These are phyloP conservation scores for Chara braunii DNA, from an alignment of 139 green algal genomes.

Conservation along the genomic window DNA sequence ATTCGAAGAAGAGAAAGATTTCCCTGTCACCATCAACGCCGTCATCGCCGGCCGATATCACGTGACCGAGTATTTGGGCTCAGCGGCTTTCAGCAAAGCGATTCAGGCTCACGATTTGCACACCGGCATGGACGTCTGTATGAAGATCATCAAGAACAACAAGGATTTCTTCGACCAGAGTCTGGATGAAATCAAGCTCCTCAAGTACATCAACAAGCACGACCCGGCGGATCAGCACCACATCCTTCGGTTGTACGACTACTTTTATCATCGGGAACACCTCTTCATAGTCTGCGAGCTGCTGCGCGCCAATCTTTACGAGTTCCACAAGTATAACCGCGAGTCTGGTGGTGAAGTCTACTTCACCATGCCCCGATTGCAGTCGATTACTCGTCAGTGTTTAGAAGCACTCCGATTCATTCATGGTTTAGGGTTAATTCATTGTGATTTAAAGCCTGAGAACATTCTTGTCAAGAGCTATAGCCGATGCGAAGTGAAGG, in stretches of 20 bases:
- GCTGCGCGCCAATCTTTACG: conserved; percentile 92
- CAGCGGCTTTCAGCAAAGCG: conserved; percentile 87
- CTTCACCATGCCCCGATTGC: conserved; percentile 78
- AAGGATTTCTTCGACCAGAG: conserved; percentile 97
- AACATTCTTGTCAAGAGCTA: conserved; percentile 94
- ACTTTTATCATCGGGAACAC: conserved; percentile 95
- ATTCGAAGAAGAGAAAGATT: conserved; percentile 88
- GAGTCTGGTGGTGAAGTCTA: conserved; percentile 72
- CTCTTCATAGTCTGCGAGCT: conserved; percentile 95
- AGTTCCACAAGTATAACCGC: conserved; percentile 91
- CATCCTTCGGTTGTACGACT: conserved; percentile 88
- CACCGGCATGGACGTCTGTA: conserved; percentile 67
- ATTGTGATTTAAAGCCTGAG: conserved; percentile 94
- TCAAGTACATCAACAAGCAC: conserved; percentile 71
- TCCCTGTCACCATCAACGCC: conserved; percentile 70
- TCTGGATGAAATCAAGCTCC: conserved; percentile 94
- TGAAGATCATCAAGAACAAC: conserved; percentile 98
- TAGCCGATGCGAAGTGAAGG: conserved; percentile 56
- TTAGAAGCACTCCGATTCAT: conserved; percentile 75
- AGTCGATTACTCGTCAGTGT: conserved; percentile 75
- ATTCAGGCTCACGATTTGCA: conserved; percentile 85
- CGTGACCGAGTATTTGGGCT: conserved; percentile 82
- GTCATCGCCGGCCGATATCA: conserved; percentile 85
- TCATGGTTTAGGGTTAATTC: conserved; percentile 81
- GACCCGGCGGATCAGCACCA: conserved; percentile 79